A percentile compares a stretch with the other conserved stretches of the same genome.
These are phyloP conservation scores for Lachancea fermentati DNA, from an alignment of 805 yeast genomes.

Conservation along the genomic window DNA sequence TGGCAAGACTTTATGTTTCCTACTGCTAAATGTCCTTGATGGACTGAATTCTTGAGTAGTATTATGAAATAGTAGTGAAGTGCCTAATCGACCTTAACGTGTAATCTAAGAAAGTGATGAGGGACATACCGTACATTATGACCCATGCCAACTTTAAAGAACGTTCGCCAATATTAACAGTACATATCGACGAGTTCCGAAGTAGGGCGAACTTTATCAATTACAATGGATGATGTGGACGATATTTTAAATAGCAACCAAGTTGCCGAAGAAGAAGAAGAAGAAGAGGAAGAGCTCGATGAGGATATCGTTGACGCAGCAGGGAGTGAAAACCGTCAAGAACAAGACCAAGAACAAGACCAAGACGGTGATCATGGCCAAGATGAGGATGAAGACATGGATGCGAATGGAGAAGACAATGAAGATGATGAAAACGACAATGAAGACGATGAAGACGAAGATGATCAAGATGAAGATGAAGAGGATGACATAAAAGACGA, in stretches of 20 bases:
- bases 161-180: too few species aligned
- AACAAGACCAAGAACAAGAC: slow-evolving; percentile 11
- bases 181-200: too few species aligned
- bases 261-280: slow-evolving; percentile 26
- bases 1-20: too few species aligned
- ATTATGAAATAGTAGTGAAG: too few species aligned
- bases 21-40: too few species aligned
- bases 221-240: slow-evolving; percentile 28
- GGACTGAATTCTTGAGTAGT: too few species aligned
- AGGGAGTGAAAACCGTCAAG: slow-evolving; percentile 23
- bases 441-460: slow-evolving; percentile 23
- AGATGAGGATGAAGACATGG: slow-evolving; percentile 19
- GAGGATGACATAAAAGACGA: slow-evolving; percentile 19
- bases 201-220: too few species aligned
- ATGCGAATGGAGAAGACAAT: slow-evolving; percentile 13
- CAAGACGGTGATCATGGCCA: slow-evolving; percentile 13
- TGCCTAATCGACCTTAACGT: too few species aligned
- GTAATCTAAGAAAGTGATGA: too few species aligned
- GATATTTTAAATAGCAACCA: slow-evolving; percentile 27
- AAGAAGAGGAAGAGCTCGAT: slow-evolving; percentile 21
- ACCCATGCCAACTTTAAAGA: too few species aligned
- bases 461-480: slow-evolving; percentile 21
- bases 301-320: slow-evolving; percentile 19
- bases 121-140: too few species aligned
- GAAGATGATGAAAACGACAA: slow-evolving; percentile 15